These are phyloP conservation scores for Gentiana dahurica DNA, from an alignment of 257 asterid species.

Conservation along the genomic window DNA sequence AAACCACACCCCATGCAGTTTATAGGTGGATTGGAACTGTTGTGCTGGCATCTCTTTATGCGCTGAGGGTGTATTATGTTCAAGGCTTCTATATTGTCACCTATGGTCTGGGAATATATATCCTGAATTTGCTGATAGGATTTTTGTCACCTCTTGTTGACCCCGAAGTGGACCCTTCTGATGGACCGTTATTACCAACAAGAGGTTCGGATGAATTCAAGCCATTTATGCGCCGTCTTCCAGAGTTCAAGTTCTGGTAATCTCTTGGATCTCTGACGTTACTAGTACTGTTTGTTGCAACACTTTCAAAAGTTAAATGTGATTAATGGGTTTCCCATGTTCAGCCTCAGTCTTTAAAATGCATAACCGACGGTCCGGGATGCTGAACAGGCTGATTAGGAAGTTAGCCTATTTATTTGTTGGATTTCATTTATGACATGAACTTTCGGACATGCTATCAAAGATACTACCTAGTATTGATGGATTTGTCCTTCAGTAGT, in stretches of 20 bases:
- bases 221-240: constrained; percentile 97
- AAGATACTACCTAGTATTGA: too few relatives aligned
- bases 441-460: too few relatives aligned
- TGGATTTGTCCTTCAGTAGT: too few relatives aligned
- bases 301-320: too few relatives aligned
- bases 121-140: constrained; percentile 86
- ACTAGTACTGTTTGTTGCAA: too few relatives aligned
- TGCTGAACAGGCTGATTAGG: too few relatives aligned
- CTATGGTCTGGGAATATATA: constrained; percentile 86
- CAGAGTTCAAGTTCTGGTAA: constrained; percentile 96
- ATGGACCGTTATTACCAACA: constrained; percentile 81
- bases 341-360: too few relatives aligned
- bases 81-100: constrained; percentile 86
- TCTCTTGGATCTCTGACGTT: not conserved
- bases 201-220: constrained; percentile 97
- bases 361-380: too few relatives aligned
- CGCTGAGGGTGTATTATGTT: constrained; percentile 59
- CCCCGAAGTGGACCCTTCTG: constrained; percentile 68
- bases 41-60: constrained; percentile 42
- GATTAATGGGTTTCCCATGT: too few relatives aligned
- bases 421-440: too few relatives aligned
- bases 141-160: constrained; percentile 96
- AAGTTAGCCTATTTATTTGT: too few relatives aligned
- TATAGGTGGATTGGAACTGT: constrained; percentile 84
- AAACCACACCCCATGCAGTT: constrained; percentile 74